Base-by-base conservation (phyloP, 2,329 filamentous ascomycete species). In the Colletotrichum godetiae region DNA sequence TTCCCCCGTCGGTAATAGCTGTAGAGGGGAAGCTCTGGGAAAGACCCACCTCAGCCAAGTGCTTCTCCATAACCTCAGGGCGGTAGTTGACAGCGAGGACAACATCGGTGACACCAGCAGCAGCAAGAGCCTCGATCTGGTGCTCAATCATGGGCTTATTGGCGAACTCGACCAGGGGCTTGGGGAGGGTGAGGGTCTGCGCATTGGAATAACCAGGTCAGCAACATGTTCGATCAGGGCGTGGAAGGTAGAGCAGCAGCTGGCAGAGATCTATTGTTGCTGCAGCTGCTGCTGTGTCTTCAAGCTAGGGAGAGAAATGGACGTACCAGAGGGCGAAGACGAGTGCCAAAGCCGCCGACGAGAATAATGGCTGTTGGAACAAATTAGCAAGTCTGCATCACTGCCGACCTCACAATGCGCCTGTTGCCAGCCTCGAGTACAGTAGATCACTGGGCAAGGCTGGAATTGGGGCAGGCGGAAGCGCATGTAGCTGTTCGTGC, bases 91-190 rank as follows among this genome's bases (percentile, higher is more conserved):
- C 97, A 75, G 97, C 96, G 72, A 99, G 91, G 68, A 99, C 96
- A 80, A 99, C 97, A 87, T 98, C 95, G 75, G 95, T 98, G 77
- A 98, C 97, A 83, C 96, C 96, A 72, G 95, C 96, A 74, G 92
- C 93, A 78, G 97, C 96, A 78, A 99, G 90, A 77, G 95, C 95
- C 87, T 98, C 95, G 79, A 99, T 94, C 87, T 99, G 96, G 86
- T 98, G 96, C 81, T 97, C 90, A 84, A 99, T 98, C 96, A 99
- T 99, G 83, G 95, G 97, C 87, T 97, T 96, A 90, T 99, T 99
- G 82, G 92, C 95, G 82, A 99, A 99, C 87, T 99, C 96, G 81
- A 99, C 97, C 78, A 99, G 90, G 77, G 97, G 96, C 86, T 98
- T 99, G 75, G 96, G 96, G 78, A 98, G 94, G 64, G 97, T 98